Conservation (phyloP, 306 rosid genomes). For the Vigna unguiculata region DNA sequence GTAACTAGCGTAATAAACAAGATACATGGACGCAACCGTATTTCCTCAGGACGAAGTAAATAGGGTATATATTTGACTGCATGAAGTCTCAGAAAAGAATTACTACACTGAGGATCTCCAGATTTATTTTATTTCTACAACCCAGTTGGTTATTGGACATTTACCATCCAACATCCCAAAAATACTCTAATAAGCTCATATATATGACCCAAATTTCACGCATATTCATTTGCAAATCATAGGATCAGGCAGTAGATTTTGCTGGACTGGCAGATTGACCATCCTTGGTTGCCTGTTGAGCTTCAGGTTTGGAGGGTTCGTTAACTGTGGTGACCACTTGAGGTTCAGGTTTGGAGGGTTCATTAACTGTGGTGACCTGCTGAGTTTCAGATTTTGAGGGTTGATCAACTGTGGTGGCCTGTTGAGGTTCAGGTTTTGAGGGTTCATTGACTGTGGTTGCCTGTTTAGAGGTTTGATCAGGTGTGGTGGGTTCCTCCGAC, state of each 20-base stretch:
- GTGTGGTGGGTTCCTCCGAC: neutral
- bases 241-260: constrained; percentile 27
- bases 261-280: constrained; percentile 34
- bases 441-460: neutral
- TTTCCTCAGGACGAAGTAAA: neutral
- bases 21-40: neutral
- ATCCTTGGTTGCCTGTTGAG: constrained; percentile 13
- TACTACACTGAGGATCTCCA: neutral
- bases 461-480: constrained; percentile 10
- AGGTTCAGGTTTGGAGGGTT: constrained; percentile 30
- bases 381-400: constrained; percentile 29
- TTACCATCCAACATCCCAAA: neutral
- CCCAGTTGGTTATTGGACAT: neutral
- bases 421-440: constrained; percentile 38
- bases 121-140: neutral
- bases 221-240: constrained; percentile 8
- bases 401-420: neutral
- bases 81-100: neutral
- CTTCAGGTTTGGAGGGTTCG: constrained; percentile 29
- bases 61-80: neutral
- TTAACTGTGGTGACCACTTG: neutral
- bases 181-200: neutral
- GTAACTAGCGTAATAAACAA: neutral
- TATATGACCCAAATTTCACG: neutral
- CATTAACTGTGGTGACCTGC: neutral